Evolutionary conservation across 108 stramenopile genomes (phyloP), one percentile per base, ranked within the genome.

Genomic region (Cylindrotheca fusiformis): DNA sequence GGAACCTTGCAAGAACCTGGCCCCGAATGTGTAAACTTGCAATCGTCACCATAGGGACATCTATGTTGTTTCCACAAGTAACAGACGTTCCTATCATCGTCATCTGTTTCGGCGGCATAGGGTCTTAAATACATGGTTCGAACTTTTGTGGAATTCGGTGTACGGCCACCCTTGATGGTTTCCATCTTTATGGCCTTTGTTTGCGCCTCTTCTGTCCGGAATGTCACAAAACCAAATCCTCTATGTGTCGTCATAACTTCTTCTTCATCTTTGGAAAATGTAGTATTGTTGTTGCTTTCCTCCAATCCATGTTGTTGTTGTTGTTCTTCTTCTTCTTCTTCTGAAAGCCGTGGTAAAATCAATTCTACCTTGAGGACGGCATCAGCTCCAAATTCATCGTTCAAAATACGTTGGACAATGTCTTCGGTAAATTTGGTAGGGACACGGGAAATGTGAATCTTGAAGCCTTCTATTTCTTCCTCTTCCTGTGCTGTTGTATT

Each of bases 221-320:
- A 77, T 8, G 80, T 84, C 18, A 84, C 82, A 65, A 89, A 89
- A n/a, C 77, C 84, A 75, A 86, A 89, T 23, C 87, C 87, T 20
- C 87, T 70, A 71, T 89, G 87, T 2, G 29, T 23, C 54, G 63
- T 53, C 26, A 57, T 50, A 46, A 58, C 60, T 1, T 49, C 32
- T 0, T 36, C 62, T 32, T 44, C 33, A 0, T 29, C 18, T 56
- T 41, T 53, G 32, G 58, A 6, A 5, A 47, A 46, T 68, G 32
- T 74, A 62, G 17, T 60, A 44, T 44, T 10, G 36, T 66, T 57
- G 29, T 41, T n/a, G 6, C 29, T 20, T 0, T 52, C 48, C 1
- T 53, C 55, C 0, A 22, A 29, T 12, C 60, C 55, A 19, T 63
- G 48, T 26, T 66, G 48, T 71, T 25, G 23, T 32, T 36, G 3